Evolutionary conservation across 176 grass and related monocot genomes (phyloP).

Genomic region (Tuctoria greenei): DNA sequence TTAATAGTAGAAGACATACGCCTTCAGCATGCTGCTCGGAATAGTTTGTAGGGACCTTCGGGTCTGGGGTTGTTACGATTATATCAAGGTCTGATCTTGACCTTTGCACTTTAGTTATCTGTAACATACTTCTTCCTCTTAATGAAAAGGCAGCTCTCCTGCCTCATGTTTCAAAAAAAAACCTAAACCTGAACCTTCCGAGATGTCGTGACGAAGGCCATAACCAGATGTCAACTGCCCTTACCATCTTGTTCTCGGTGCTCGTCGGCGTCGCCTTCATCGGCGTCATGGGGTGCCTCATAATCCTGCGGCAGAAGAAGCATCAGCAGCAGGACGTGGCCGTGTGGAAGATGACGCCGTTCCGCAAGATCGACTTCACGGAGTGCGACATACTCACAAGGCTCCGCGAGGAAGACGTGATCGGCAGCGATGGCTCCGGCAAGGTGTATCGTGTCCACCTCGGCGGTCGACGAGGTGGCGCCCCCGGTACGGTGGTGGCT

Average conservation of each 20-base stretch:
- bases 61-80: too few relatives aligned
- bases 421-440: constrained; percentile 64
- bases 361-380: constrained; percentile 43
- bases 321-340: neutral
- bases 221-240: neutral
- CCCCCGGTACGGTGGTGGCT: constrained; percentile 42
- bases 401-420: constrained; percentile 49
- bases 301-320: constrained; percentile 1
- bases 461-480: too few relatives aligned
- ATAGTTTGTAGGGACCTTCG: too few relatives aligned
- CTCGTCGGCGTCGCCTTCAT: constrained; percentile 24
- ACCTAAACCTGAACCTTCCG: neutral
- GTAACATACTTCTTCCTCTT: too few relatives aligned
- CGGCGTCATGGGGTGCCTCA: neutral
- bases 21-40: too few relatives aligned
- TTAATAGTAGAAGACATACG: too few relatives aligned
- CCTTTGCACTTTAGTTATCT: too few relatives aligned
- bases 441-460: constrained; percentile 63
- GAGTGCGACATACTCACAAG: constrained; percentile 25
- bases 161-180: too few relatives aligned
- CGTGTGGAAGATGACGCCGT: constrained; percentile 48
- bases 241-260: constrained; percentile 34
- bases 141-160: too few relatives aligned
- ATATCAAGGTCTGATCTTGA: too few relatives aligned
- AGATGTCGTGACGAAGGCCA: neutral